phyloP scores from a whole-genome alignment of 2,329 filamentous ascomycete species.

The Laburnicola sp. region DNA sequence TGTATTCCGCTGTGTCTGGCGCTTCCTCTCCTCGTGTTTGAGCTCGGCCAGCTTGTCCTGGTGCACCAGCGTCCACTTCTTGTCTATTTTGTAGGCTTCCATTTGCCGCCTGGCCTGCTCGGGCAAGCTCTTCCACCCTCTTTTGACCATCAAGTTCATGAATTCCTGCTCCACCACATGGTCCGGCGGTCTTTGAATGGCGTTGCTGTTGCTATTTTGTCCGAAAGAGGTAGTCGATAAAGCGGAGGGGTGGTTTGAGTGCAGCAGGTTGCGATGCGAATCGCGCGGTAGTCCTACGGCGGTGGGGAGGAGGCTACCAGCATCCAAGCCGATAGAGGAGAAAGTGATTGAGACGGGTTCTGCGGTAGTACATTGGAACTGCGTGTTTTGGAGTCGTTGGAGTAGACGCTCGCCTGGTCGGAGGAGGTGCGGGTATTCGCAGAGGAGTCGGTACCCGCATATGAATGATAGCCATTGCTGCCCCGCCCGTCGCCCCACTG shows the following conservation, averaged over 20 bases:
- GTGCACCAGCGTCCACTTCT: conserved; percentile 97
- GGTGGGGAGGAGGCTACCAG: conserved; percentile 44
- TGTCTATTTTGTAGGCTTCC: conserved; percentile 88
- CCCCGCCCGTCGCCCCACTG: conserved; percentile 64
- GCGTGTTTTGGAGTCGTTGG: conserved; percentile 62
- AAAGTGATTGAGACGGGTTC: conserved; percentile 61
- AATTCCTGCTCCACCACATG: conserved; percentile 89
- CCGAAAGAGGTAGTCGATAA: conserved; percentile 56
- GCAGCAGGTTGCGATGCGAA: conserved; percentile 47
- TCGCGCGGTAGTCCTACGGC: conserved; percentile 47
- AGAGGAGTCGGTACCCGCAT: conserved; percentile 47
- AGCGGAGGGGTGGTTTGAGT: conserved; percentile 49
- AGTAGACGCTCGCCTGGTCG: conserved; percentile 68
- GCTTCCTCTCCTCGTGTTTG: conserved; percentile 90
- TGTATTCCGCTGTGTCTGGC: conserved; percentile 71
- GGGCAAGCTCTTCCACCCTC: conserved; percentile 95
- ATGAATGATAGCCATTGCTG: conserved; percentile 30
- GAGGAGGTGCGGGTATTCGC: conserved; percentile 60
- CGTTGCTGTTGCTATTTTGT: conserved; percentile 59
- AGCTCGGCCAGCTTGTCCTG: conserved; percentile 92
- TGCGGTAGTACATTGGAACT: conserved; percentile 55
- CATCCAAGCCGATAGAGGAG: conserved; percentile 50
- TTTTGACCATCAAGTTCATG: conserved; percentile 90
- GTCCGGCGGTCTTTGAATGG: conserved; percentile 74
- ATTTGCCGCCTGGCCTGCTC: conserved; percentile 94